Evolutionary conservation across 2,329 filamentous ascomycete species (phyloP), one percentile per base, ranked within the genome.

Genomic region (Onygenales sp.): DNA sequence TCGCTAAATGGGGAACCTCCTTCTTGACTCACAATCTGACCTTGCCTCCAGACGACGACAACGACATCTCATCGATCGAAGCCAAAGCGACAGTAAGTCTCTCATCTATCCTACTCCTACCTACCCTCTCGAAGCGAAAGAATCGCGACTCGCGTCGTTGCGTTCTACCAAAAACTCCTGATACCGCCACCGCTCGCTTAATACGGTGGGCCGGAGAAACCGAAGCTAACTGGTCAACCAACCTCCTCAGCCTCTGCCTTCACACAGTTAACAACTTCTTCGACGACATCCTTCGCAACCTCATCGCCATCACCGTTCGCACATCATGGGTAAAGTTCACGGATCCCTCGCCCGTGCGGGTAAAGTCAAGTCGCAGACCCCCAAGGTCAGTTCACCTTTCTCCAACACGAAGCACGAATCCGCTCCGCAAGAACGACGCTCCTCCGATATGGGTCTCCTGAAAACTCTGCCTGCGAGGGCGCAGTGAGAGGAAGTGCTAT

Each of bases 311-410:
- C 36, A n/a, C 31, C n/a, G 49, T 48, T 49, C 54, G 45, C 56
- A 47, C 77, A 87, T 75, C 76, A 91, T 92, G 87, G 87, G 87
- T 80, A 92, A 92, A 81, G 87, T 92, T 77, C 88, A 92, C 86
- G 88, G 88, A 76, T 93, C 88, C 74, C 86, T 93, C 44, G 49
- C 42, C 33, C 39, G 39, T 51, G 39, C 39, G 49, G 49, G 49
- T 21, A 43, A 51, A 84, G 90, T 95, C 85, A 94, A 95, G 87
- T 92, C 88, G 79, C 88, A 92, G 58, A 69, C 67, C 62, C 67
- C 67, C 57, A 69, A 69, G 67, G 67, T 65, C 59, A 61, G 64
- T 44, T 44, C 31, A 14, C 37, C 40, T 31, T 31, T 44, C 27
- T 45, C 33, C 31, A 42, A 34, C 27, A 17, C 33, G 21, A 17